These are phyloP conservation scores for Colletotrichum sp. DNA, from an alignment of 2,329 filamentous ascomycete genomes.

Conservation along the genomic window DNA sequence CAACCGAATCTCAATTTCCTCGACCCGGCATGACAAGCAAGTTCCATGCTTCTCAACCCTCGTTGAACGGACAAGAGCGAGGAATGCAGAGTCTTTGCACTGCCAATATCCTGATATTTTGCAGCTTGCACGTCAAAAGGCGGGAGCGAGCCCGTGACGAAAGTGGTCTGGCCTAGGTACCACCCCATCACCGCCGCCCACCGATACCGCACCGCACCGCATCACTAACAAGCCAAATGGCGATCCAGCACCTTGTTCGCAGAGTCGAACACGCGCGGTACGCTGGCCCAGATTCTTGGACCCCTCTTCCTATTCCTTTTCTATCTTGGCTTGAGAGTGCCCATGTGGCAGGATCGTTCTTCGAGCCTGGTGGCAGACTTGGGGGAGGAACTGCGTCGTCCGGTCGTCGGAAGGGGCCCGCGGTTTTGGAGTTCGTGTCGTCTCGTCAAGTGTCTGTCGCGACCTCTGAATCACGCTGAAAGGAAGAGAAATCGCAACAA, in stretches of 20 bases:
- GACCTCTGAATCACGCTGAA: background rate
- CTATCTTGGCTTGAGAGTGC: background rate
- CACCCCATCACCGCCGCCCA: background rate
- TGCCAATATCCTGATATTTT: no score
- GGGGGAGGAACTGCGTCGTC: background rate
- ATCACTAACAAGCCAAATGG: background rate
- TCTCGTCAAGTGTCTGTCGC: background rate
- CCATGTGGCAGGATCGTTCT: background rate
- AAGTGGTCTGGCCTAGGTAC: background rate
- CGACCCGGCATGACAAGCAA: no score
- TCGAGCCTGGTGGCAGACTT: background rate
- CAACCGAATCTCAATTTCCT: no score
- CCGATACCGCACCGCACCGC: background rate
- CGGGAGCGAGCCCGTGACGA: no score
- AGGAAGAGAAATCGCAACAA: background rate
- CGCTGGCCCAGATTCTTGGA: background rate
- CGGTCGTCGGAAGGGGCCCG: background rate
- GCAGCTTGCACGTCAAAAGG: no score
- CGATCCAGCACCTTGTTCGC: conserved; percentile 8
- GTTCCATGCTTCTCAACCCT: no score
- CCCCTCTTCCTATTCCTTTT: background rate
- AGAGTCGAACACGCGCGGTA: background rate
- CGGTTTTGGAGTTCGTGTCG: background rate
- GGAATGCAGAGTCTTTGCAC: no score
- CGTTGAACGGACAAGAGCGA: no score